phyloP scores from a whole-genome alignment of 169 alveolate genomes.

The Eimeria brunetti region DNA sequence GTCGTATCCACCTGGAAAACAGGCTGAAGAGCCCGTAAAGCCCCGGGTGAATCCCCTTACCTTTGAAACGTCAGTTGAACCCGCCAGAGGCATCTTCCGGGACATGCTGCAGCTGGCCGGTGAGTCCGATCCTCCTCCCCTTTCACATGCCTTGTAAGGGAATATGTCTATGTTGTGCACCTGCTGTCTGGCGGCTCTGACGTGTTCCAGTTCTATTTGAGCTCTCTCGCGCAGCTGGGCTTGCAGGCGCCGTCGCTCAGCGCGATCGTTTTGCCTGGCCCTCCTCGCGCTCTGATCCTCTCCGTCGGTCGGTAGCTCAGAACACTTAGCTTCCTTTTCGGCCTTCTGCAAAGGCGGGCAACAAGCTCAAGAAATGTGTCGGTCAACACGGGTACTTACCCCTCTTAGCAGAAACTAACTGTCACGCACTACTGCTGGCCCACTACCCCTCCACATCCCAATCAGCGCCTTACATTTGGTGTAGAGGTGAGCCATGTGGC shows the following conservation, averaged over 20 bases:
- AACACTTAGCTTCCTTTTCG: not conserved
- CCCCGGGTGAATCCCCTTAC: not conserved
- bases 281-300: not conserved
- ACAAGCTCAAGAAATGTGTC: not conserved
- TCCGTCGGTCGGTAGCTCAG: not conserved
- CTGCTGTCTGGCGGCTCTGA: slow-evolving; percentile 16
- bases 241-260: slow-evolving; percentile 12
- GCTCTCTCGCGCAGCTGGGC: slow-evolving; percentile 57
- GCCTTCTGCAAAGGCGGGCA: not conserved
- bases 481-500: slow-evolving; percentile 23
- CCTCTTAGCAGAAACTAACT: not conserved
- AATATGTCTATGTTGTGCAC: not conserved
- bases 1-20: not conserved
- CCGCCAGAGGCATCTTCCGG: slow-evolving; percentile 18
- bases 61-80: slow-evolving; percentile 5
- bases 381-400: not conserved
- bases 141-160: not conserved
- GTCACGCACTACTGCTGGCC: not conserved
- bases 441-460: not conserved
- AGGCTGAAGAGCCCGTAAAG: not conserved
- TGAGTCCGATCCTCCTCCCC: not conserved
- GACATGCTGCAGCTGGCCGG: not conserved
- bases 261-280: slow-evolving; percentile 12
- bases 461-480: not conserved
- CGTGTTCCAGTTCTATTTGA: not conserved